Percentiles rank a stretch among this genome's conserved stretches.
phyloP scores from a whole-genome alignment of 306 rosid species.

The Lablab purpureus region DNA sequence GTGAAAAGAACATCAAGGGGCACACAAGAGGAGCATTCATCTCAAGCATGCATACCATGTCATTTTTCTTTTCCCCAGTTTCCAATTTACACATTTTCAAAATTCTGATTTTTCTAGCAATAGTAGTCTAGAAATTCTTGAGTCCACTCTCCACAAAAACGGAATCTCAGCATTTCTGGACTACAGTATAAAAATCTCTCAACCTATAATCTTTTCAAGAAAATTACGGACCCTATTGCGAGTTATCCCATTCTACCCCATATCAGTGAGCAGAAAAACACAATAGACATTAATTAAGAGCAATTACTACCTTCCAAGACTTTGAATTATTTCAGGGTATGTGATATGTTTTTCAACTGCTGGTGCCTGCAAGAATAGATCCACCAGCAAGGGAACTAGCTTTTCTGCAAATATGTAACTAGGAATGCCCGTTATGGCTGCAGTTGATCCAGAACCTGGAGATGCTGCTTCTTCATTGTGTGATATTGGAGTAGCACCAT shows the following conservation, averaged over 20 bases:
- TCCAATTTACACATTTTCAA: constrained; percentile 28
- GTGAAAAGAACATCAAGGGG: not conserved
- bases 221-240: not conserved
- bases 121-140: constrained; percentile 18
- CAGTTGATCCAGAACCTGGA: constrained; percentile 59
- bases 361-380: constrained; percentile 87
- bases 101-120: constrained; percentile 2
- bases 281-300: constrained; percentile 39
- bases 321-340: constrained; percentile 92
- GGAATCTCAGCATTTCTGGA: constrained; percentile 12
- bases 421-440: constrained; percentile 61
- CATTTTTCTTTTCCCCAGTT: constrained; percentile 14
- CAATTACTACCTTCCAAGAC: constrained; percentile 85
- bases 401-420: constrained; percentile 82
- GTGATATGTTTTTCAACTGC: constrained; percentile 74
- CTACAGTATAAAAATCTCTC: constrained; percentile 10
- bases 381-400: constrained; percentile 85
- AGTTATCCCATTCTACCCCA: constrained; percentile 24
- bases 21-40: constrained; percentile 14
- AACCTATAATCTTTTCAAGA: not conserved
- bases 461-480: constrained; percentile 59
- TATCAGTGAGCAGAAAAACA: constrained; percentile 21
- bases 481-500: constrained; percentile 62
- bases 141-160: constrained; percentile 12
- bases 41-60: constrained; percentile 8